Evolutionary conservation across 2,329 filamentous ascomycete genomes (phyloP).

Genomic region (Pseudogymnoascus pannorum): DNA sequence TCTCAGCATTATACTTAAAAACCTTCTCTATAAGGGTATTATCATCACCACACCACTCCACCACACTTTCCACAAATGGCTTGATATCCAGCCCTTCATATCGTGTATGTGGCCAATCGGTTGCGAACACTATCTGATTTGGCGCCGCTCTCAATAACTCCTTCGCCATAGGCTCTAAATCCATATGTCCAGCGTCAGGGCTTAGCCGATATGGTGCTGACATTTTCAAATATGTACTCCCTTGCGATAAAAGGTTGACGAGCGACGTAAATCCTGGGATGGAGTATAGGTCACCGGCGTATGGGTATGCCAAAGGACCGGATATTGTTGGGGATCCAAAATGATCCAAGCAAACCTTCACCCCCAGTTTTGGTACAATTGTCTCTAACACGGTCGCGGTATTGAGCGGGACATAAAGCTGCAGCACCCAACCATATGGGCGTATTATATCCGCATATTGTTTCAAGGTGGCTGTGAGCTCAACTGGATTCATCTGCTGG

Average conservation of each 20-base stretch:
- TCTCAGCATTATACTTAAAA: slow-evolving; percentile 49
- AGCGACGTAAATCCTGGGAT: slow-evolving; percentile 44
- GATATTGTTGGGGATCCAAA: slow-evolving; percentile 44
- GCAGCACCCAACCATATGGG: slow-evolving; percentile 48
- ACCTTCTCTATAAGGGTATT: slow-evolving; percentile 40
- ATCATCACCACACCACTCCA: slow-evolving; percentile 45
- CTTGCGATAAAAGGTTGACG: slow-evolving; percentile 38
- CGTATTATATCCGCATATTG: slow-evolving; percentile 44
- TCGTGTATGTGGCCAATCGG: slow-evolving; percentile 58
- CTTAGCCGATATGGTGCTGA: slow-evolving; percentile 52
- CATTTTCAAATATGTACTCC: slow-evolving; percentile 30
- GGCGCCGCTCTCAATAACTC: slow-evolving; percentile 41
- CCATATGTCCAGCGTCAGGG: slow-evolving; percentile 34
- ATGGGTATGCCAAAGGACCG: slow-evolving; percentile 13
- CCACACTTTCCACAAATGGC: slow-evolving; percentile 45
- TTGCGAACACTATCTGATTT: slow-evolving; percentile 47
- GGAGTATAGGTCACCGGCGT: slow-evolving; percentile 32
- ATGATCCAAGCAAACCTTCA: slow-evolving; percentile 53
- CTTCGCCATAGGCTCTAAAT: slow-evolving; percentile 40
- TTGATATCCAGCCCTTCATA: slow-evolving; percentile 50
- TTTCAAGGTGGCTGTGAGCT: slow-evolving; percentile 37
- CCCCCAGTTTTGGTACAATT: slow-evolving; percentile 40
- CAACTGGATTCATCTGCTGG: slow-evolving; percentile 27
- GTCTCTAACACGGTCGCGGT: slow-evolving; percentile 41
- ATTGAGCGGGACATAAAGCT: slow-evolving; percentile 49